Evolutionary conservation across 2,329 filamentous ascomycete species (phyloP).

Genomic region (Emmonsiellopsis sp.): DNA sequence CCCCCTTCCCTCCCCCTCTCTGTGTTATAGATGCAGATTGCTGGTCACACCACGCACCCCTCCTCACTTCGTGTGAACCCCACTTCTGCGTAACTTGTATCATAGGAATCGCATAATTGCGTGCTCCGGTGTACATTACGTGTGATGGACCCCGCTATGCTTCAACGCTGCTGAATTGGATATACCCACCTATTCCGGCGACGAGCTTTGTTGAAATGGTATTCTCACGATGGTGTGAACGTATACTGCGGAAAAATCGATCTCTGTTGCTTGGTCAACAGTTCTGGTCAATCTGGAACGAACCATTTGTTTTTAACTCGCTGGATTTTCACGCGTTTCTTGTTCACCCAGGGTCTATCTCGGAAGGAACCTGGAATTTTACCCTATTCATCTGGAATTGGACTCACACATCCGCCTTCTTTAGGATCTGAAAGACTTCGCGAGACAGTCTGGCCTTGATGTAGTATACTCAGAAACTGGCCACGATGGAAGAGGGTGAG

Average conservation of each 20-base stretch:
- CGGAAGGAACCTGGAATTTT: neutral
- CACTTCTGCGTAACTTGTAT: neutral
- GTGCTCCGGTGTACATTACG: neutral
- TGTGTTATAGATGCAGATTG: neutral
- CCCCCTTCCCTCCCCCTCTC: neutral
- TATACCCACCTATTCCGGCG: neutral
- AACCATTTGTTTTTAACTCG: slow-evolving; percentile 12
- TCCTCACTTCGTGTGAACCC: neutral
- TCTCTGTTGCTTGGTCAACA: neutral
- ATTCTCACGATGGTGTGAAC: neutral
- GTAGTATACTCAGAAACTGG: slow-evolving; percentile 97
- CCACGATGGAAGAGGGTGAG: slow-evolving; percentile 83
- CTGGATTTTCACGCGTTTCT: neutral
- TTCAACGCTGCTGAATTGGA: neutral
- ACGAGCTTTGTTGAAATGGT: neutral
- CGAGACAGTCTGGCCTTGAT: slow-evolving; percentile 89
- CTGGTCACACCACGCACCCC: neutral
- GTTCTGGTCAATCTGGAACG: neutral
- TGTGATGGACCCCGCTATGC: neutral
- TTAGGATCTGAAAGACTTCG: slow-evolving; percentile 99
- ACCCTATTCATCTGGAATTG: slow-evolving; percentile 39
- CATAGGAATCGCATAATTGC: neutral
- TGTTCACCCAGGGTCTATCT: neutral
- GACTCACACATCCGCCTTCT: slow-evolving; percentile 71
- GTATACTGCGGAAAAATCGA: neutral